A percentile compares a stretch with the other conserved stretches of the same genome.
phyloP scores from a whole-genome alignment of 768 basidiomycete species.

The Clathrus columnatus region DNA sequence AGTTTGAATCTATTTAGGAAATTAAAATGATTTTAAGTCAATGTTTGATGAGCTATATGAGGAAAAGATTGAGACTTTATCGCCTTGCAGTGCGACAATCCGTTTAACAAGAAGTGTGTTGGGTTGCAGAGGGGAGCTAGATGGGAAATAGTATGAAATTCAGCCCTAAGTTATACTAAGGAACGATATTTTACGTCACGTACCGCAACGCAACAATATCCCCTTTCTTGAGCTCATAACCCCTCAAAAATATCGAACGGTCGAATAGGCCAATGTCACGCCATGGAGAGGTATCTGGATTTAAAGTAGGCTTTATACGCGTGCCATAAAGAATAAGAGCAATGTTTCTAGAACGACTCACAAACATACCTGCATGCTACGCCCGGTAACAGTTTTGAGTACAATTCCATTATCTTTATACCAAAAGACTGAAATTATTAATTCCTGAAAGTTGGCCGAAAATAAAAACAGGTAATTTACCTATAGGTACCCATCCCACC shows the following conservation, averaged over 20 bases:
- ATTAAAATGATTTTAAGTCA: neutral
- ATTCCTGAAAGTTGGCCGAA: neutral
- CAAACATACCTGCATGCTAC: constrained; percentile 63
- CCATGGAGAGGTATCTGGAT: constrained; percentile 56
- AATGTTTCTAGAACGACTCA: neutral
- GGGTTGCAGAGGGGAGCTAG: constrained; percentile 52
- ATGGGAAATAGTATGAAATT: neutral
- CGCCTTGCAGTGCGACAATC: constrained; percentile 54
- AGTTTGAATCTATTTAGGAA: constrained; percentile 36
- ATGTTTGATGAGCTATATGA: neutral
- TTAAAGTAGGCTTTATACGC: constrained; percentile 49
- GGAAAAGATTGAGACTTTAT: constrained; percentile 26
- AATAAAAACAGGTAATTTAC: neutral
- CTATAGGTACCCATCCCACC: constrained; percentile 1
- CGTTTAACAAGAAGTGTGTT: constrained; percentile 53
- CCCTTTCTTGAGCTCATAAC: constrained; percentile 36
- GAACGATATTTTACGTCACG: constrained; percentile 11
- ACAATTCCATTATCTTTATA: neutral
- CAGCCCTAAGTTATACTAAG: too few relatives aligned
- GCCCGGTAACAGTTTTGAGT: constrained; percentile 46
- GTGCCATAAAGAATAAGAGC: neutral
- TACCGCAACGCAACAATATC: constrained; percentile 63
- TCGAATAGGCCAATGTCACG: constrained; percentile 60
- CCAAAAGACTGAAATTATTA: neutral
- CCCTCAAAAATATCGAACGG: constrained; percentile 33